Evolutionary conservation across 352 stramenopile genomes (phyloP), one percentile per base, ranked within the genome.

Genomic region (Elongisporangium prolatum): DNA sequence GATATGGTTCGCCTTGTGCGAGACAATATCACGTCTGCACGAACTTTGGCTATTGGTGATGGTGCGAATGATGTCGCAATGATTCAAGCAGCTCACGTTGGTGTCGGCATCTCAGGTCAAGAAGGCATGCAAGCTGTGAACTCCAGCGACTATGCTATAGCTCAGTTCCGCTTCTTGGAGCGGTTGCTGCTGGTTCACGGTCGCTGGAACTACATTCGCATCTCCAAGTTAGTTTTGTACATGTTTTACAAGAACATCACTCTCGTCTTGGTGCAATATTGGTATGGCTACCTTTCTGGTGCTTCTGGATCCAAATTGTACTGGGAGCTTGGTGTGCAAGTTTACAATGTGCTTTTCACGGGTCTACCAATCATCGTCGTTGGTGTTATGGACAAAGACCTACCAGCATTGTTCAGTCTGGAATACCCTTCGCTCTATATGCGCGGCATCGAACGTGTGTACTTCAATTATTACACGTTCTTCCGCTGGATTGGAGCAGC

Each of bases 191-290:
- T 98, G 4, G 83, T 98, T 21, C 95, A 98, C 66, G 95, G 95
- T 18, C 74, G 85, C 14, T 96, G 87, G 80, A 96, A 95, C 68
- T 97, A 97, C 69, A 83, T 92, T 40, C 85, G 93, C 34, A 91
- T 96, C 55, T 93, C 89, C 34, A 95, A 95, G 57, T 65, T 98
- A 13, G 80, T 97, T 18, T 65, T 93, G 28, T 98, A 97, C 73
- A 95, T 93, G 68, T 97, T 98, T 64, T 97, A 96, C 77, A 98
- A 98, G 69, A 98, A 97, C 75, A 93, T 96, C 52, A 90, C 93
- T 14, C 75, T 98, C 17, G 89, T 96, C 48, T 58, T 97, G 16
- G 74, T 74, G 16, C 83, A 97, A 64, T 98, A 96, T 68, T 95
- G 79, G 74, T 97, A 97, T 67, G 93, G 88, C 47, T 89, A 98